These are phyloP conservation scores for Termitomyces heimii DNA, from an alignment of 768 basidiomycete genomes.

Conservation along the genomic window DNA sequence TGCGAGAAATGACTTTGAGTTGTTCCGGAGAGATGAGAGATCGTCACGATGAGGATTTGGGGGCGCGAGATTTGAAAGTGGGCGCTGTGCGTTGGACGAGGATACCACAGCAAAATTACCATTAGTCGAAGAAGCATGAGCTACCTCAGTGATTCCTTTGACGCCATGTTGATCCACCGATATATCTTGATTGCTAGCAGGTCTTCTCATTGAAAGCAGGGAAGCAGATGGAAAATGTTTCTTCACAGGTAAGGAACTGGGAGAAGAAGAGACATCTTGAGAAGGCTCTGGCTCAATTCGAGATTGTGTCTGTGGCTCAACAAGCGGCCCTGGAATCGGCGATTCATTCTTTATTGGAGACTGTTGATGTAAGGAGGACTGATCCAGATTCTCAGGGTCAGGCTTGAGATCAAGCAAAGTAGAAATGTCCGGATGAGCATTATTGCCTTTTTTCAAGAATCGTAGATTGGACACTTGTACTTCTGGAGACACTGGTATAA, in stretches of 20 bases:
- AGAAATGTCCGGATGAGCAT: slow-evolving; percentile 8
- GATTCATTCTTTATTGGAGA: slow-evolving; percentile 1
- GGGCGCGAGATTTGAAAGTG: not conserved
- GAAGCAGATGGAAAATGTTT: not conserved
- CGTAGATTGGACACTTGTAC: slow-evolving; percentile 24
- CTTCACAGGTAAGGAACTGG: not conserved
- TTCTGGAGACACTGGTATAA: slow-evolving; percentile 16
- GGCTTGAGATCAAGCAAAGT: slow-evolving; percentile 4
- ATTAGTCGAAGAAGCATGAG: not conserved
- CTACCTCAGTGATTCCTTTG: not conserved
- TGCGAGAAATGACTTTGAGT: not conserved
- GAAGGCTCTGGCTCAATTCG: not conserved
- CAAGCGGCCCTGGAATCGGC: not conserved
- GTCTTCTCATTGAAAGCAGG: not conserved
- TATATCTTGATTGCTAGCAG: not conserved
- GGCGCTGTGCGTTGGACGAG: not conserved
- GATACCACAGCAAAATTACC: not conserved
- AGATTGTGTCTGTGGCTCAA: not conserved
- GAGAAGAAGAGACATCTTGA: not conserved
- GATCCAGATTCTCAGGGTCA: not conserved
- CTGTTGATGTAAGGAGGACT: not conserved
- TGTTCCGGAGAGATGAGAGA: not conserved
- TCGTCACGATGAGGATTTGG: slow-evolving; percentile 2
- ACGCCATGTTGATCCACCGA: not conserved
- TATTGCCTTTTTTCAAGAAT: slow-evolving; percentile 15